A percentile compares a stretch with the other conserved stretches of the same genome.
phyloP scores from a whole-genome alignment of 1,139 yeast species.

The Ogataea hybrid region DNA sequence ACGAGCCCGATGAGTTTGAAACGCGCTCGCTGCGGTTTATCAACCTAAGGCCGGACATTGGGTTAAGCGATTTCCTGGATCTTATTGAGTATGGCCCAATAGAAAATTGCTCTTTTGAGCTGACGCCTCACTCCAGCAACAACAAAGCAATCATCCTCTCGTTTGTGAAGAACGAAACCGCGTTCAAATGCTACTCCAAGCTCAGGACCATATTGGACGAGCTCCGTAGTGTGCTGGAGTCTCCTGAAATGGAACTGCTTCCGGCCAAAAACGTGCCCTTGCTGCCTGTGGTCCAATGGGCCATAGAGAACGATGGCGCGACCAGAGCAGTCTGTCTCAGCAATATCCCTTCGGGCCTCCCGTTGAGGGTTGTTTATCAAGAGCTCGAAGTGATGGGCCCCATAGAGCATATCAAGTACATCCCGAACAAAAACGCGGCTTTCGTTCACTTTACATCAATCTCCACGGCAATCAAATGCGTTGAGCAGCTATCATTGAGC shows the following conservation, averaged over 20 bases:
- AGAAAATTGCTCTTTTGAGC: conserved; percentile 36
- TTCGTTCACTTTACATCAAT: conserved; percentile 79
- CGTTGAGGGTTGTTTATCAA: conserved; percentile 47
- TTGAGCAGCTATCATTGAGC: conserved; percentile 54
- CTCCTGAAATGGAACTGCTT: conserved; percentile 49
- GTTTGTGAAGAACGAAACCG: conserved; percentile 42
- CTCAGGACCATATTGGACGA: conserved; percentile 39
- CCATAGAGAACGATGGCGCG: conserved; percentile 84
- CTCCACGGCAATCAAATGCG: conserved; percentile 80
- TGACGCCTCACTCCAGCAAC: conserved; percentile 4
- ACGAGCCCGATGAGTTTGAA: not conserved
- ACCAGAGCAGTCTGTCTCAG: conserved; percentile 90
- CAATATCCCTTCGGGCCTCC: conserved; percentile 54
- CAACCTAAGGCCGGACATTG: conserved; percentile 35
- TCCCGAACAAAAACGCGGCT: conserved; percentile 71
- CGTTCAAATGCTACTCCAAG: conserved; percentile 46
- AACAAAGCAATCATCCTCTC: conserved; percentile 29
- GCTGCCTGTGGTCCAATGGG: conserved; percentile 64
- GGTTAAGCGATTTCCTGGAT: conserved; percentile 23
- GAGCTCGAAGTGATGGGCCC: conserved; percentile 77
- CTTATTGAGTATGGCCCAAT: conserved; percentile 37
- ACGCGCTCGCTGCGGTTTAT: conserved; percentile 24
- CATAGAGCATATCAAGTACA: conserved; percentile 75
- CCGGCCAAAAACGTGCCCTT: conserved; percentile 69
- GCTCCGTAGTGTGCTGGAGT: conserved; percentile 41